phyloP scores from a whole-genome alignment of 1,139 yeast genomes.

The Debaryomyces fabryi region DNA sequence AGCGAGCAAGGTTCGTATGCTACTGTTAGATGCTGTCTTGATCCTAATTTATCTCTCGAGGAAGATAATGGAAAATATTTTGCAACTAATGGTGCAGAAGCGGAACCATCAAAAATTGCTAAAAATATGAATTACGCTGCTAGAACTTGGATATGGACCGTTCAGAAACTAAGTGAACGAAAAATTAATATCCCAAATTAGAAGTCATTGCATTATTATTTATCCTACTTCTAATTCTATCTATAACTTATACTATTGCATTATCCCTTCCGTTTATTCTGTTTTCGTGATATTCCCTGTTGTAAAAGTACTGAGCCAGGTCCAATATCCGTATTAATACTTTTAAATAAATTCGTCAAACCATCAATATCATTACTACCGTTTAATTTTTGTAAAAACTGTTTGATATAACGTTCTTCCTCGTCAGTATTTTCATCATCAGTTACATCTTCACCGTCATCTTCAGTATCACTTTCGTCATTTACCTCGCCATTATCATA shows the following conservation, averaged over 20 bases:
- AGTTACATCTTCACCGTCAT: slow-evolving; percentile 6
- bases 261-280: neutral
- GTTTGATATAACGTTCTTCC: slow-evolving; percentile 4
- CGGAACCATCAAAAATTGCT: slow-evolving; percentile 57
- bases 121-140: slow-evolving; percentile 63
- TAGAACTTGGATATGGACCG: slow-evolving; percentile 85
- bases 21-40: slow-evolving; percentile 64
- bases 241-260: neutral
- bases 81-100: slow-evolving; percentile 37
- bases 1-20: slow-evolving; percentile 74
- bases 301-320: slow-evolving; percentile 12
- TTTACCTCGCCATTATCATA: slow-evolving; percentile 21
- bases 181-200: slow-evolving; percentile 27
- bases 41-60: slow-evolving; percentile 45
- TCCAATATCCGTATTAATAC: slow-evolving; percentile 10
- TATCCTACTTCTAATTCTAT: slow-evolving; percentile 5
- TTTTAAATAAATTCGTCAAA: slow-evolving; percentile 9
- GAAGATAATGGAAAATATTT: slow-evolving; percentile 38
- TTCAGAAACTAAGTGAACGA: slow-evolving; percentile 58
- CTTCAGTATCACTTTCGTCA: slow-evolving; percentile 12
- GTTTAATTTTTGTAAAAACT: slow-evolving; percentile 5
- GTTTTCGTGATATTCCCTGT: slow-evolving; percentile 9
- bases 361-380: slow-evolving; percentile 7
- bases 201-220: slow-evolving; percentile 3
- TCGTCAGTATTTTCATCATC: slow-evolving; percentile 16